Percentiles rank a stretch among this genome's conserved stretches.
Conservation (phyloP, 164 flowering plant genomes). For the Vitis amurensis region DNA sequence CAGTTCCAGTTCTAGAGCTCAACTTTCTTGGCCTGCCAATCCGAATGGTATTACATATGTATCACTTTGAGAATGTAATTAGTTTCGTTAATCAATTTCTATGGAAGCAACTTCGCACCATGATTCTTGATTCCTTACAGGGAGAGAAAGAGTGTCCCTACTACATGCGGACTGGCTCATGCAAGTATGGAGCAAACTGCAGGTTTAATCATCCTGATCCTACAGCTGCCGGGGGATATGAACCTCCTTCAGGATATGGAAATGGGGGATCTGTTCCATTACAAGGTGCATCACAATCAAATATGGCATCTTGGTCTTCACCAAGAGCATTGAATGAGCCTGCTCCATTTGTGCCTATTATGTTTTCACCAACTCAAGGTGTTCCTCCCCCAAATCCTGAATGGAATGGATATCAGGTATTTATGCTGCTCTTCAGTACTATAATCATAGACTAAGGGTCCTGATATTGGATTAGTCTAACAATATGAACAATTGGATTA, state of each 20-base stretch:
- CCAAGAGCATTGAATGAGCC: constrained; percentile 50
- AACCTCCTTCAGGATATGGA: constrained; percentile 43
- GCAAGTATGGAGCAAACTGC: constrained; percentile 84
- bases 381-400: constrained; percentile 40
- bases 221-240: constrained; percentile 45
- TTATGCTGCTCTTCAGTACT: background rate
- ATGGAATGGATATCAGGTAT: constrained; percentile 90
- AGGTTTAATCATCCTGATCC: constrained; percentile 96
- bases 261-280: constrained; percentile 51
- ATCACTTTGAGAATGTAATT: background rate
- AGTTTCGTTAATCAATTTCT: no score
- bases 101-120: no score
- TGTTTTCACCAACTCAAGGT: constrained; percentile 54
- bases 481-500: no score
- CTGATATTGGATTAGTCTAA: no score
- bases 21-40: constrained; percentile 91
- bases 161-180: constrained; percentile 91
- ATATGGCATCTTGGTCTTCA: constrained; percentile 55
- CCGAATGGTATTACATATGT: constrained; percentile 58
- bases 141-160: constrained; percentile 89
- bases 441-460: no score
- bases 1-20: constrained; percentile 41
- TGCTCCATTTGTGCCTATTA: constrained; percentile 47
- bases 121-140: constrained; percentile 28
- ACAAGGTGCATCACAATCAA: constrained; percentile 40